Conservation (phyloP, 139 green algal genomes). For the Closterium sp. region DNA sequence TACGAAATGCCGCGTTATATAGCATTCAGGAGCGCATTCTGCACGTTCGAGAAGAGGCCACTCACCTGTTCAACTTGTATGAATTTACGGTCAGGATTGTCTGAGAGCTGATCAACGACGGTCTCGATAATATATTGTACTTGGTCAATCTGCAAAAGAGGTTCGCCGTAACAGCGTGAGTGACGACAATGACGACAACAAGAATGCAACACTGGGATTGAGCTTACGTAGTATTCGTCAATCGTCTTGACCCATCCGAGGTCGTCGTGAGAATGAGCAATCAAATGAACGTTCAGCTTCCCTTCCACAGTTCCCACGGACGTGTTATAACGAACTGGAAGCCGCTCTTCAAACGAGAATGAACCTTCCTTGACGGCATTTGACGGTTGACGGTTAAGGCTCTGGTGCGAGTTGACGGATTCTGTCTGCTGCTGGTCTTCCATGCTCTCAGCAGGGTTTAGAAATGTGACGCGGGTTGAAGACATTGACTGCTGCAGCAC, state of each 20-base stretch:
- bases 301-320: neutral
- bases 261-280: conserved; percentile 84
- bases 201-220: conserved; percentile 14
- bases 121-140: conserved; percentile 81
- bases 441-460: no score
- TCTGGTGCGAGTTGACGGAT: neutral
- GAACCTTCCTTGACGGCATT: neutral
- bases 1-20: neutral
- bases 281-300: conserved; percentile 78
- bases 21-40: neutral
- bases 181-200: neutral
- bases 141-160: neutral
- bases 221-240: conserved; percentile 82
- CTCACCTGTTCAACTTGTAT: conserved; percentile 74
- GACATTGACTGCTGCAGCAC: neutral
- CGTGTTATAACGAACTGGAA: conserved; percentile 39
- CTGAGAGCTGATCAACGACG: conserved; percentile 66
- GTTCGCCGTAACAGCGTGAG: neutral
- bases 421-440: neutral
- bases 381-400: no score
- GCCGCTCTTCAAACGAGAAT: neutral
- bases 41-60: neutral
- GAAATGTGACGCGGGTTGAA: neutral
- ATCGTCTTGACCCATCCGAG: conserved; percentile 88
- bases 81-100: conserved; percentile 72